These are phyloP conservation scores for Hypseocharis bilobata DNA, from an alignment of 441 rosid genomes.

Conservation along the genomic window DNA sequence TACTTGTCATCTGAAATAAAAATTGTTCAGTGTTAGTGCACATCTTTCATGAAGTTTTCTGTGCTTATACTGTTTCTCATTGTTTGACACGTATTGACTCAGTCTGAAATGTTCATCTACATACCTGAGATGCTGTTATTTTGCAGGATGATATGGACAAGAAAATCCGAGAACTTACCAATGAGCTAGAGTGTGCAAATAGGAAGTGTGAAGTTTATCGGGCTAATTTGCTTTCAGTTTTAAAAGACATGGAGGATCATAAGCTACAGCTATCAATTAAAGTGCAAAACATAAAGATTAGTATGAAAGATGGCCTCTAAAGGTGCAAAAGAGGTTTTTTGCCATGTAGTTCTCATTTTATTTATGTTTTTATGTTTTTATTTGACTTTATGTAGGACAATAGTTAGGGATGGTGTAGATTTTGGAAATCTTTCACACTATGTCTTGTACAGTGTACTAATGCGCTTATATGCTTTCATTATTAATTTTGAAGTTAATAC, in stretches of 20 bases:
- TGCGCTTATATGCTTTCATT: background rate
- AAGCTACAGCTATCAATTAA: conserved; percentile 24
- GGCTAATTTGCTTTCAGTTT: conserved; percentile 23
- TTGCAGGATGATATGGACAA: conserved; percentile 22
- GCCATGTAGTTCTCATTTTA: background rate
- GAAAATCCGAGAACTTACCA: conserved; percentile 19
- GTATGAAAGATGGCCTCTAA: conserved; percentile 20
- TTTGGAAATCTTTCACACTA: background rate
- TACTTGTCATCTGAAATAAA: background rate
- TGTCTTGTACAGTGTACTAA: conserved; percentile 2
- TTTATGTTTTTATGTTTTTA: background rate
- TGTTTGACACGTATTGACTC: background rate
- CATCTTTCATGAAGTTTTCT: background rate
- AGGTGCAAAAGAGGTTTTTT: background rate
- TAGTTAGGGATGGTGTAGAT: background rate
- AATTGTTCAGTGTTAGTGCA: background rate
- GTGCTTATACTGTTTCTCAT: background rate
- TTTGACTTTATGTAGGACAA: background rate
- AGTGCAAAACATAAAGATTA: conserved; percentile 25
- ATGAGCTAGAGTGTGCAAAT: conserved; percentile 22
- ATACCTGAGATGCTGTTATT: background rate
- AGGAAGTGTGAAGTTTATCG: conserved; percentile 23
- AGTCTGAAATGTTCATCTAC: background rate
- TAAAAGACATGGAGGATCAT: conserved; percentile 25
- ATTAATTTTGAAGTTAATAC: too few relatives aligned